A percentile compares a stretch with the other conserved stretches of the same genome.
Conservation (phyloP, 192 early-diverging fungal genomes). For the Rhizophagus sp. region DNA sequence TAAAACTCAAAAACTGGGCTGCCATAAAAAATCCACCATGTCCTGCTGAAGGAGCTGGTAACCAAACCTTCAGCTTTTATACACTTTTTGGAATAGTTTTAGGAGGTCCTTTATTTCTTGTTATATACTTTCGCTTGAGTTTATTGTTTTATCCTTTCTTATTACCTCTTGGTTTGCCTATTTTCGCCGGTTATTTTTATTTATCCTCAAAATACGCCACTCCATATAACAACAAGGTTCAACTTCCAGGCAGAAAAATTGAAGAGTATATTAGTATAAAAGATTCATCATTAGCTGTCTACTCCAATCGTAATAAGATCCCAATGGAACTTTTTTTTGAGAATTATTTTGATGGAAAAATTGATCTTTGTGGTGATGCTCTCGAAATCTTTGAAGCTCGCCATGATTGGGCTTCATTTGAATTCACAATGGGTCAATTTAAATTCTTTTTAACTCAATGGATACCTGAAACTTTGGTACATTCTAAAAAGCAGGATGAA, state of each 20-base stretch:
- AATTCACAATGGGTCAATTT: conserved; percentile 78
- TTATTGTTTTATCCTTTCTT: conserved; percentile 63
- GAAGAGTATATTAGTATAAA: conserved; percentile 92
- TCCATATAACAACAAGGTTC: conserved; percentile 63
- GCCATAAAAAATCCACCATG: conserved; percentile 56
- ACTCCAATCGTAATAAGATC: conserved; percentile 82
- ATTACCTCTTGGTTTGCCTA: conserved; percentile 65
- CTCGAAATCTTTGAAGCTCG: conserved; percentile 87
- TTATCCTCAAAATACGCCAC: conserved; percentile 65
- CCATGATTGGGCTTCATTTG: conserved; percentile 94
- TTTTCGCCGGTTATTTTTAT: conserved; percentile 72
- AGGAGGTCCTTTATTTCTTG: conserved; percentile 66
- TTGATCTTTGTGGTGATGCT: conserved; percentile 88
- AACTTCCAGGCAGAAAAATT: conserved; percentile 77
- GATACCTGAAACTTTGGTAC: conserved; percentile 97
- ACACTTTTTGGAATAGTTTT: conserved; percentile 61
- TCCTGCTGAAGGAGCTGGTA: conserved; percentile 85
- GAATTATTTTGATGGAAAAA: conserved; percentile 93
- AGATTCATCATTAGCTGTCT: conserved; percentile 73
- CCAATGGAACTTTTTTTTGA: conserved; percentile 99
- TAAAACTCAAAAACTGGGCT: conserved; percentile 45
- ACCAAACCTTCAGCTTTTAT: conserved; percentile 76
- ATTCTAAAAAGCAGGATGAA: conserved; percentile 97
- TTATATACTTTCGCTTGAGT: conserved; percentile 64
- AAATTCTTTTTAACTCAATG: conserved; percentile 95